Base-by-base conservation (phyloP, 805 yeast species). In the Yarrowia bubula region DNA sequence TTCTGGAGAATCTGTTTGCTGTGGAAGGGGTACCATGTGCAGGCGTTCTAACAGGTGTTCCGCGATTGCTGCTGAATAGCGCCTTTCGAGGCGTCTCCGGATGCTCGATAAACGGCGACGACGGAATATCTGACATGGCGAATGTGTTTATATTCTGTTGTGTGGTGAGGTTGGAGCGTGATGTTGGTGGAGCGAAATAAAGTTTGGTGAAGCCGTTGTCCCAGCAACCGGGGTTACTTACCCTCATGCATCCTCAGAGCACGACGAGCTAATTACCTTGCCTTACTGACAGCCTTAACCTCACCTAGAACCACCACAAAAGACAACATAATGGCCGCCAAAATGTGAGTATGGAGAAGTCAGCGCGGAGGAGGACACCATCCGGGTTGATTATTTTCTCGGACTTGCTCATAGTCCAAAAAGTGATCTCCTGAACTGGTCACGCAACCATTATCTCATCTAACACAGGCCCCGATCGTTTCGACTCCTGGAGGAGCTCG, bases 401-500 rank as follows among this genome's bases (percentile, higher is more conserved):
- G 22, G 22, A 32, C 17, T 15, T 33, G 31, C 2, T 32, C 28
- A 11, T 14, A 2, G 14, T 4, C 28, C 28, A 22, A 22, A 22
- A 22, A 10, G 7, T 35, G 38, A 6, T 35, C 10, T 10, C 38
- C 38, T 9, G 8, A 35, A 35, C 38, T 18, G 55, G 39, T 48
- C 41, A 48, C 53, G 41, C 41, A 48, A 48, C 41, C 32, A 48
- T 37, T 37, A 43, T 22, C 28, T 22, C 28, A 22, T 22, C 50
- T 58, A 58, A 58, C 50, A 5, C 48, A 75, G 78, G 46, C 99
- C 99, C 70, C 86, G 99, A 77, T 92, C 90, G 75, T 95, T 95
- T 78, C 89, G 96, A 74, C 84, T 95, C 38, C 82, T 95, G 68
- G 99, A 95, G 78, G 99, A 95, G 78, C 82, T 95, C 69, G 99